Conservation (phyloP, 768 basidiomycete species). For the Suillus clintonianus region DNA sequence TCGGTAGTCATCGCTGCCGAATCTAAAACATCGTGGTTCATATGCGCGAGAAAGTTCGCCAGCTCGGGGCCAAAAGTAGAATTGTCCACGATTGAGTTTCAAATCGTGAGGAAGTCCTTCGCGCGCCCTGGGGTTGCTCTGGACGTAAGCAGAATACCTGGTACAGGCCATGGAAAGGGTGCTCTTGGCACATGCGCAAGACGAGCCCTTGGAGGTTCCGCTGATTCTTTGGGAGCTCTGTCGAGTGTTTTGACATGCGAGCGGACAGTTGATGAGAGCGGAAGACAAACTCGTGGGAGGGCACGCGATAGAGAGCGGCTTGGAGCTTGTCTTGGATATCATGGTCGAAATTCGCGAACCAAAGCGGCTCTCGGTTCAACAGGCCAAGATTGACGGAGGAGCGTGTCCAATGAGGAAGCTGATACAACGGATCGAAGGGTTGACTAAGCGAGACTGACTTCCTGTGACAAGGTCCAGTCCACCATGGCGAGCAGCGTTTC, state of each 20-base stretch:
- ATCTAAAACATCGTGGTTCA: too few species aligned
- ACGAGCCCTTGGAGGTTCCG: conserved; percentile 63
- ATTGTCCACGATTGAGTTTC: too few species aligned
- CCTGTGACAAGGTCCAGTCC: conserved; percentile 46
- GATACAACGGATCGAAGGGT: conserved; percentile 64
- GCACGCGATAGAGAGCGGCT: conserved; percentile 56
- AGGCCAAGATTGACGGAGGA: conserved; percentile 34
- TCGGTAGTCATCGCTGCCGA: too few species aligned
- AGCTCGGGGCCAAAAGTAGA: too few species aligned
- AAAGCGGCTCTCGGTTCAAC: conserved; percentile 50
- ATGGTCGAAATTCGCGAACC: conserved; percentile 83
- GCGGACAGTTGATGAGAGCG: conserved; percentile 94
- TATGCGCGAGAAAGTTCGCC: too few species aligned
- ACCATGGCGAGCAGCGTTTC: conserved; percentile 59
- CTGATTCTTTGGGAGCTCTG: conserved; percentile 45
- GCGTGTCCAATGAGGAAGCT: conserved; percentile 32
- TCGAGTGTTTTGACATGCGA: conserved; percentile 59
- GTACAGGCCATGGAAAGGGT: conserved; percentile 93
- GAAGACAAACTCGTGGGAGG: conserved; percentile 88
- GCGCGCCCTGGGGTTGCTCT: conserved; percentile 23
- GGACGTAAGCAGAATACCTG: conserved; percentile 78
- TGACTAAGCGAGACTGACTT: conserved; percentile 59
- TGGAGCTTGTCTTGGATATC: conserved; percentile 45
- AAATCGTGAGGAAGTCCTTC: conserved; percentile 50
- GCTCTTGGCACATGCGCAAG: conserved; percentile 79